Evolutionary conservation across 2,329 filamentous ascomycete species (phyloP).

Genomic region (Curvularia spicifera): DNA sequence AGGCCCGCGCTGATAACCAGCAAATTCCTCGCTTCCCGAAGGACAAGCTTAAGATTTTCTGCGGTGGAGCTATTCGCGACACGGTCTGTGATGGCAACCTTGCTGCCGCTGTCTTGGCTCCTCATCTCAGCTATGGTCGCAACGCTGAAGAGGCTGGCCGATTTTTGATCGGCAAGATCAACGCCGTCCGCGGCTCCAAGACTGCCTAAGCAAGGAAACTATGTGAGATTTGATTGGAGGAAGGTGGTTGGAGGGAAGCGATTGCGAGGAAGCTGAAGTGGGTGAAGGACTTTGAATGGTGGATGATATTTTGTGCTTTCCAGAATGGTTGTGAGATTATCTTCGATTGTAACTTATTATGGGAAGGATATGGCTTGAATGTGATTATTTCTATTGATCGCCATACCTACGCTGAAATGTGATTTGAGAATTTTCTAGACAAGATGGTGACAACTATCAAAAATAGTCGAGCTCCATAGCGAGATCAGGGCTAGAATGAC

Average conservation of each 20-base stretch:
- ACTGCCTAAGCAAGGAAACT: background rate
- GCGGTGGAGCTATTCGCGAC: slow-evolving; percentile 5
- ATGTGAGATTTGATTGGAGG: background rate
- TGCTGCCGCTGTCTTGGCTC: slow-evolving; percentile 3
- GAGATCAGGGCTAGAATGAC: background rate
- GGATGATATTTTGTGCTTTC: background rate
- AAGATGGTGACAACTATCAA: background rate
- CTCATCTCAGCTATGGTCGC: slow-evolving; percentile 9
- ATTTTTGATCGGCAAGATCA: slow-evolving; percentile 11
- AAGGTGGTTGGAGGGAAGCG: background rate
- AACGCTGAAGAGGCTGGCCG: slow-evolving; percentile 4
- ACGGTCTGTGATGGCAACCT: slow-evolving; percentile 10
- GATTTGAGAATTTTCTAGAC: background rate
- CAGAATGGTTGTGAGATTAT: background rate
- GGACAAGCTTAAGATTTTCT: slow-evolving; percentile 8
- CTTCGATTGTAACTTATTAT: background rate
- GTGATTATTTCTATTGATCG: background rate
- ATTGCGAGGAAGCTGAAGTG: background rate
- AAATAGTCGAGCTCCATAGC: background rate
- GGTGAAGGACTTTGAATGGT: background rate
- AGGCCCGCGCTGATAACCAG: slow-evolving; percentile 4
- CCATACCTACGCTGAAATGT: background rate
- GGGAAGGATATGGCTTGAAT: background rate
- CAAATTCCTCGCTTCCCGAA: slow-evolving; percentile 9
- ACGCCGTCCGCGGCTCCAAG: slow-evolving; percentile 1